Evolutionary conservation across 1,284 basidiomycete species (phyloP).

Genomic region (Melampsora americana): DNA sequence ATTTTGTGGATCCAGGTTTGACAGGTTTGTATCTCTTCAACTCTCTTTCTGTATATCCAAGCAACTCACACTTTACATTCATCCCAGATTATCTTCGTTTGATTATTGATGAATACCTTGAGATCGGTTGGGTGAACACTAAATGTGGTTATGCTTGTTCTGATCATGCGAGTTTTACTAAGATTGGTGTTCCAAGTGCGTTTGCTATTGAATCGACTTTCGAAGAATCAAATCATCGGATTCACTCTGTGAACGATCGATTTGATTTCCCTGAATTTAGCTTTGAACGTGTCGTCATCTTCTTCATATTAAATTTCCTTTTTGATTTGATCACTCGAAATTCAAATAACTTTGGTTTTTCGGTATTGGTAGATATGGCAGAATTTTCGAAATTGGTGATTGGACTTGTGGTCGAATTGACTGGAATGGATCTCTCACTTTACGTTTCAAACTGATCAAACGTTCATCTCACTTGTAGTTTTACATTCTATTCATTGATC

Average conservation of each 20-base stretch:
- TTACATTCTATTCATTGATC: too few relatives aligned
- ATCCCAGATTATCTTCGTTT: slow-evolving; percentile 3
- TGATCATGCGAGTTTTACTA: slow-evolving; percentile 60
- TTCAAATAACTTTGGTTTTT: background rate
- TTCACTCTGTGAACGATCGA: slow-evolving; percentile 75
- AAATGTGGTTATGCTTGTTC: slow-evolving; percentile 92
- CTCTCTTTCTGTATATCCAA: background rate
- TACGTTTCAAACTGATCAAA: too few relatives aligned
- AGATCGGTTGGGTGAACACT: slow-evolving; percentile 56
- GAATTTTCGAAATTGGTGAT: slow-evolving; percentile 32
- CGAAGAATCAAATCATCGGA: slow-evolving; percentile 66
- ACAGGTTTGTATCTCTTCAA: slow-evolving; percentile 57
- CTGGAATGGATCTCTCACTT: background rate
- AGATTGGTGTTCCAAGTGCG: slow-evolving; percentile 54
- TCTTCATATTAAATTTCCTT: background rate
- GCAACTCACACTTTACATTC: background rate
- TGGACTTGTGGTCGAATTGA: slow-evolving; percentile 14
- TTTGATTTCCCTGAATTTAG: slow-evolving; percentile 83
- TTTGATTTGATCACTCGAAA: background rate
- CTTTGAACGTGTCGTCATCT: slow-evolving; percentile 55
- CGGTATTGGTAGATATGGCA: slow-evolving; percentile 17
- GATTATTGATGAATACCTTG: slow-evolving; percentile 50
- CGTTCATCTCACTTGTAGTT: too few relatives aligned
- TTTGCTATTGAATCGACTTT: slow-evolving; percentile 57
- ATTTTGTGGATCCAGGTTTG: slow-evolving; percentile 70